Evolutionary conservation across 805 yeast genomes (phyloP), one percentile per base, ranked within the genome.

Genomic region (Candida succiphila): DNA sequence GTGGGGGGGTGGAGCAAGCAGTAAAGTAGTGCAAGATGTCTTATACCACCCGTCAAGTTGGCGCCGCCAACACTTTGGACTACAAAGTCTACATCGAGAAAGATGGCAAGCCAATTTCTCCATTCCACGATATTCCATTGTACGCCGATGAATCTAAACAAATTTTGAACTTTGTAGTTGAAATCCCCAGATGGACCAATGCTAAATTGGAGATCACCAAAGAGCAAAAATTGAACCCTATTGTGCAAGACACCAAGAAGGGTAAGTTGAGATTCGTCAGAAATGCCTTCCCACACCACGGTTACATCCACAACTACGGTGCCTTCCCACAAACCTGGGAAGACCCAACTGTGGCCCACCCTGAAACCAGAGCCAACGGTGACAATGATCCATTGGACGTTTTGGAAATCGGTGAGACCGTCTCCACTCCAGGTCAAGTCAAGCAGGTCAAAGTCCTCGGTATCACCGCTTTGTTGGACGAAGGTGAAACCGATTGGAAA

Each of bases 231-330:
- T 71, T 87, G 57, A 92, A 92, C 71, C 98, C 98, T 52, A 92
- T 92, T 50, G 69, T 84, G 41, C 98, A 92, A 69, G 98, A 92
- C 65, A 84, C 94, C 56, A 92, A 92, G 72, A 89, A 92, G 72
- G 97, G 96, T 47, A 81, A 86, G 63, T 75, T 87, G 54, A 78
- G 97, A 67, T 92, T 80, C 50, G 97, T 92, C 39, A 80, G 95
- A 69, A 92, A 92, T 75, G 78, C 94, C 61, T 89, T 89, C 85
- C 98, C 98, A 34, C 95, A 84, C 70, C 94, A 92, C 61, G 98
- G 98, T 50, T 89, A 92, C 71, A 89, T 89, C 49, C 95, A 87
- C 69, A 92, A 92, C 70, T 89, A 89, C 60, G 98, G 97, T 60
- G 96, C 96, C 32, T 82, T 89, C 75, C 97, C 97, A 45, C 96